Percentiles rank a stretch among this genome's conserved stretches.
Conservation (phyloP, 352 stramenopile species). For the Blastocystis sp. region DNA sequence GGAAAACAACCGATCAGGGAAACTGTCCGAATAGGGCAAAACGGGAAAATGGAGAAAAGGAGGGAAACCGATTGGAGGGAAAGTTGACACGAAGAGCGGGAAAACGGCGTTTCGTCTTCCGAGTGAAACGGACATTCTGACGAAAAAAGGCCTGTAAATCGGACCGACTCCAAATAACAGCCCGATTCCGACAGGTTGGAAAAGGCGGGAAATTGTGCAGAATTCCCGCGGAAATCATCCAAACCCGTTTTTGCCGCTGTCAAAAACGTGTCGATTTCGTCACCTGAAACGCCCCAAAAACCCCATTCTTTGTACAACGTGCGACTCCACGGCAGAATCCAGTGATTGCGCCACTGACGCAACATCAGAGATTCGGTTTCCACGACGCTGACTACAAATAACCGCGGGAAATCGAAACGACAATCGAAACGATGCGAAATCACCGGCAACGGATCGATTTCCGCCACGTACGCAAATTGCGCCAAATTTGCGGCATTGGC, state of each 20-base stretch:
- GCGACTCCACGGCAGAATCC: conserved; percentile 8
- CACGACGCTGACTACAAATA: neutral
- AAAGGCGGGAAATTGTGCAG: neutral
- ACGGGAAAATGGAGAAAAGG: no score
- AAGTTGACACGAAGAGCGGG: no score
- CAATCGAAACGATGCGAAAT: neutral
- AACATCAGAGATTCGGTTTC: neutral
- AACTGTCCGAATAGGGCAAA: no score
- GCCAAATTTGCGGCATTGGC: neutral
- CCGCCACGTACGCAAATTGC: neutral
- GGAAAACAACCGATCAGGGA: no score
- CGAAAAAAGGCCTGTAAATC: neutral
- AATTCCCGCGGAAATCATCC: neutral
- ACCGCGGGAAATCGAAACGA: neutral
- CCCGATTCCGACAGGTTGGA: neutral
- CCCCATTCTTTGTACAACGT: neutral
- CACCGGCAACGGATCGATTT: neutral
- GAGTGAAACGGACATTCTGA: conserved; percentile 7
- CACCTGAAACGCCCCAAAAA: neutral
- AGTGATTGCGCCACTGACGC: neutral
- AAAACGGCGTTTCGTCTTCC: neutral
- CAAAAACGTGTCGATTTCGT: neutral
- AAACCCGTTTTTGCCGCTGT: neutral
- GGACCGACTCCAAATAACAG: neutral
- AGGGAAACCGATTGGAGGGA: no score